Evolutionary conservation across 2,329 filamentous ascomycete species (phyloP), one percentile per base, ranked within the genome.

Genomic region (Gaeumannomyces sp.): DNA sequence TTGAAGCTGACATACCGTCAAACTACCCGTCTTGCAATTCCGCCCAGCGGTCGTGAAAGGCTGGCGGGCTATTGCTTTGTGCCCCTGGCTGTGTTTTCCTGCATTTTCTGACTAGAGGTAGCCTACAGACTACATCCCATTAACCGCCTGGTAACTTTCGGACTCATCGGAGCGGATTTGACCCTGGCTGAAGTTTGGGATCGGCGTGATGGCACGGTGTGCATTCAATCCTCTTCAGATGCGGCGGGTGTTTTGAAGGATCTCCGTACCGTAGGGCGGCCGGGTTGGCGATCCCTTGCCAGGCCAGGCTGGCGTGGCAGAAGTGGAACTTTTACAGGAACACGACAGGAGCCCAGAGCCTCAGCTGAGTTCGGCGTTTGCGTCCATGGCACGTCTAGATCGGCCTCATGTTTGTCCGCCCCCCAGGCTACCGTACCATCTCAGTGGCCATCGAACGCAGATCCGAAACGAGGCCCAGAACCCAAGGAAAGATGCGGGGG

Each of bases 1-100:
- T 79, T 33, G 76, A 76, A 85, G 87, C 81, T 82, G 76, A 90
- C 84, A 91, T 81, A 16, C 19, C 27, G 3, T 19, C 45, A 50
- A 50, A 10, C 45, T 53, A 4, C 8, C 19, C 16, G 45, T n/a
- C 19, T 4, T 25, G 19, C n/a, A 10, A n/a, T 8, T 53, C 22
- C 19, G 33, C 33, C 33, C 33, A 2, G 33, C 33, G 11, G 33
- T 8, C 2, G 33, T 35, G 13, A 35, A 35, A 35, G 8, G 13
- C 11, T 14, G 33, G 33, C 33, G 8, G 8, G 33, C 13, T 35
- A 14, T 35, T 35, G 10, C 33, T 35, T 35, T 35, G 33, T 10
- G 33, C 33, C 33, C 33, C 33, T 35, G 33, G 13, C 33, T 29
- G 29, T 29, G 33, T 35, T 8, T 35, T 45, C 14, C 38, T 45